Evolutionary conservation across 2,329 filamentous ascomycete species (phyloP), one percentile per base, ranked within the genome.

Genomic region (Pseudogymnoascus sp.): DNA sequence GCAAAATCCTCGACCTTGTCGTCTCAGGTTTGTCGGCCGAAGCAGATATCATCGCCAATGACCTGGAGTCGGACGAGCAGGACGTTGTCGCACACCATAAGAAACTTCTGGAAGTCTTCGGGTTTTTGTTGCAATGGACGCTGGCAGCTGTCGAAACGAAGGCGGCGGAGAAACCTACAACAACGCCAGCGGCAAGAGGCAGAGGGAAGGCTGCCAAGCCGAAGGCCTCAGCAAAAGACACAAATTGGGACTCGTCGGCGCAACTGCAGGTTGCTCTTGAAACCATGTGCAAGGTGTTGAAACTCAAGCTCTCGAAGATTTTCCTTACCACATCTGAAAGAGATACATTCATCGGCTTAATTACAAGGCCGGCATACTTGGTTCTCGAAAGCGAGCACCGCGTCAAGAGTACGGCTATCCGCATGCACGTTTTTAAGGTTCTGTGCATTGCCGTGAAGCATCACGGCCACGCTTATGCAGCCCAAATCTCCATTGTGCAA

Each of bases 401-500:
- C 63, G 88, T 92, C 65, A 99, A 97, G 77, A 89, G 82, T 68
- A 94, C 86, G 23, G 79, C 88, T 3, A 92, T 97, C 63, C 85
- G 92, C 55, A 97, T 97, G 90, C 92, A 97, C 74, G 89, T 89
- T 61, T 99, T 96, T 79, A 96, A 96, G 73, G 91, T 97, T 18
- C 77, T 99, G 6, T 99, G 94, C 70, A 90, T 97, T 67, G 92
- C 95, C 34, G 85, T 99, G 62, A 99, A 99, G 76, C 92, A 97
- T 70, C 94, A 99, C 71, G 94, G 94, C 1, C 94, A 99, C 73
- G 94, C 88, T 66, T 96, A 96, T 71, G 90, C 89, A 58, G 94
- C 94, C 1, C 94, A 99, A 79, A 97, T 95, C 55, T 95, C 92
- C 48, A 95, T 99, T 68, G 92, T 97, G 59, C 94, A 99, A 73